Base-by-base conservation (phyloP, 306 rosid species). In the Pyrus communis region DNA sequence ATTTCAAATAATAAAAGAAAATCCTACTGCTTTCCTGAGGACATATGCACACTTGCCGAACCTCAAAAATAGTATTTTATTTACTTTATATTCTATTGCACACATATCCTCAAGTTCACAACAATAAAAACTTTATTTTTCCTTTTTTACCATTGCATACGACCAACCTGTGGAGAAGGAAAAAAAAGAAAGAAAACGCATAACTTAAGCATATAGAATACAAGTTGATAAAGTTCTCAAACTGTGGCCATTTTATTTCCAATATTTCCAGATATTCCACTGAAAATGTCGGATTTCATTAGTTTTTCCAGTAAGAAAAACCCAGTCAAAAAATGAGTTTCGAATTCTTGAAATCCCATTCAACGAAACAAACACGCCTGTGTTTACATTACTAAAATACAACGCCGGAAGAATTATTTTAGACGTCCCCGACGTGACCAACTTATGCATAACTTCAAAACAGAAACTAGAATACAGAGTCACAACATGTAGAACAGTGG, bases 401-500 rank as follows among this genome's bases (percentile, higher is more conserved):
- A 49, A 15, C 19, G 17, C 45, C 19, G 9, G 7, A 30, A 67
- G 28, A 31, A 7, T 78, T 31, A 49, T 69, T 79, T 59, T 17
- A 31, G 21, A 6, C 33, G 73, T 17, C 31, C 61, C 43, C 13
- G 11, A 27, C 45, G 28, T 52, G 76, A 65, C 31, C 71, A 52
- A 61, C 28, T 15, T 30, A 27, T 21, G 31, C 19, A 74, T 69
- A 67, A 66, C 78, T 75, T 69, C 72, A 27, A n/a, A 82, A 75
- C 49, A 70, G 76, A 35, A 42, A 57, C 38, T 75, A 61, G 61
- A 75, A 54, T 71, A 71, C 80, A 66, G 70, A 77, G 64, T 75
- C 54, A 73, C 49, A 21, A 57, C 79, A 76, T 69, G 57, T 74
- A 82, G 76, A 84, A 71, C 45, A 59, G 67, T 18, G 28, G 62